Evolutionary conservation across 768 basidiomycete genomes (phyloP).

Genomic region (Sporobolomyces pararoseus): DNA sequence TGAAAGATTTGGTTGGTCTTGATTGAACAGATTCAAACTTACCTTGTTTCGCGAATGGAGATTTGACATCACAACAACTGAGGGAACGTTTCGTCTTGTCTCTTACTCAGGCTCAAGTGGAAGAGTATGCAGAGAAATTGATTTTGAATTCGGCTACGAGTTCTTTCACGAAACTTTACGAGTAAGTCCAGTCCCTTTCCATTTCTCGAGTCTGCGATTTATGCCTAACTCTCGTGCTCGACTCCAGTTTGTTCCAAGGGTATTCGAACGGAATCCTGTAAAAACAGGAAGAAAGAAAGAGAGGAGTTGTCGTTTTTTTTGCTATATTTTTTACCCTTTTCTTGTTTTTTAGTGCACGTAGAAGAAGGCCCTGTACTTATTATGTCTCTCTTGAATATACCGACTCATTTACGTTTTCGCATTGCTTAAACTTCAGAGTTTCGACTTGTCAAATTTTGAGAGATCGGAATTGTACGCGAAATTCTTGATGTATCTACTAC

Average conservation of each 20-base stretch:
- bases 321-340: not conserved
- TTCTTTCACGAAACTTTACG: slow-evolving; percentile 91
- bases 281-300: too few relatives aligned
- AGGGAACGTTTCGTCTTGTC: slow-evolving; percentile 91
- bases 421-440: too few relatives aligned
- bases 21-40: slow-evolving; percentile 34
- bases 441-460: too few relatives aligned
- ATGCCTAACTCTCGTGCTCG: not conserved
- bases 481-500: too few relatives aligned
- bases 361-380: too few relatives aligned
- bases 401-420: too few relatives aligned
- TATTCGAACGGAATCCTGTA: slow-evolving; percentile 33
- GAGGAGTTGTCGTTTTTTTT: not conserved
- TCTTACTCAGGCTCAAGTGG: slow-evolving; percentile 71
- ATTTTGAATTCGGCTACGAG: slow-evolving; percentile 87
- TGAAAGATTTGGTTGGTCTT: not conserved
- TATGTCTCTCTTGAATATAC: too few relatives aligned
- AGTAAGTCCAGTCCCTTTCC: slow-evolving; percentile 52
- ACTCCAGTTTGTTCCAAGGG: slow-evolving; percentile 35
- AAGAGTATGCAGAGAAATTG: slow-evolving; percentile 81
- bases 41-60: slow-evolving; percentile 74
- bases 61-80: slow-evolving; percentile 80
- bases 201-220: too few relatives aligned
- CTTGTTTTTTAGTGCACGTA: too few relatives aligned
- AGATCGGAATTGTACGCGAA: too few relatives aligned